A percentile compares a stretch with the other conserved stretches of the same genome.
phyloP scores from a whole-genome alignment of 306 rosid genomes.

The Malus asiatica region DNA sequence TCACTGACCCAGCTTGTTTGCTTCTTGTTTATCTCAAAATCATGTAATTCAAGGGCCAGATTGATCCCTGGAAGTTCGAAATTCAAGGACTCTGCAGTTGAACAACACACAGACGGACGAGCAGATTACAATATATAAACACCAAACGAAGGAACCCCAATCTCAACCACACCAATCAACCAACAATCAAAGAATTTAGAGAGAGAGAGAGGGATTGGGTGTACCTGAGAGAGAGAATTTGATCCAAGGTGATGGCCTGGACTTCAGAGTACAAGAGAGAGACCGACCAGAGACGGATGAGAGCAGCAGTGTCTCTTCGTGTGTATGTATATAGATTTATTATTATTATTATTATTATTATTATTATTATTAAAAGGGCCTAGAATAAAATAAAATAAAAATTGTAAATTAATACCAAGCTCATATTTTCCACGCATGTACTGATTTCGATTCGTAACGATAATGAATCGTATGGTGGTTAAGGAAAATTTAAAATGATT shows the following conservation, averaged over 20 bases:
- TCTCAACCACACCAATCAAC: not conserved
- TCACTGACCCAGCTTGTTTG: too few species aligned
- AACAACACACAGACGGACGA: not conserved
- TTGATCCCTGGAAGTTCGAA: not conserved
- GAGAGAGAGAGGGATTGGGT: too few species aligned
- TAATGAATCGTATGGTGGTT: fast-evolving
- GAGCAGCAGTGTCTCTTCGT: not conserved
- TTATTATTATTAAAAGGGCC: too few species aligned
- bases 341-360: too few species aligned
- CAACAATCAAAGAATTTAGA: not conserved
- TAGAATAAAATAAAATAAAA: too few species aligned
- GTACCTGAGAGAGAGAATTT: too few species aligned
- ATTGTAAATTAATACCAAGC: too few species aligned
- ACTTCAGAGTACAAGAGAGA: constrained; percentile 7
- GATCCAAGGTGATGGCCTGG: constrained; percentile 3
- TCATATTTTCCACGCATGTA: too few species aligned
- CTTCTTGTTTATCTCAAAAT: not conserved
- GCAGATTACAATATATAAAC: not conserved
- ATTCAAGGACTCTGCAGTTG: not conserved
- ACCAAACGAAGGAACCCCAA: not conserved
- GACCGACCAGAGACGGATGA: constrained; percentile 21
- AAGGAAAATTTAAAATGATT: fast-evolving
- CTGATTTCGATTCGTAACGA: too few species aligned
- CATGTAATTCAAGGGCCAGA: not conserved
- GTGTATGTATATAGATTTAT: too few species aligned